A percentile compares a stretch with the other conserved stretches of the same genome.
These are phyloP conservation scores for Sistotremastrum suecicum DNA, from an alignment of 768 basidiomycete genomes.

Conservation along the genomic window DNA sequence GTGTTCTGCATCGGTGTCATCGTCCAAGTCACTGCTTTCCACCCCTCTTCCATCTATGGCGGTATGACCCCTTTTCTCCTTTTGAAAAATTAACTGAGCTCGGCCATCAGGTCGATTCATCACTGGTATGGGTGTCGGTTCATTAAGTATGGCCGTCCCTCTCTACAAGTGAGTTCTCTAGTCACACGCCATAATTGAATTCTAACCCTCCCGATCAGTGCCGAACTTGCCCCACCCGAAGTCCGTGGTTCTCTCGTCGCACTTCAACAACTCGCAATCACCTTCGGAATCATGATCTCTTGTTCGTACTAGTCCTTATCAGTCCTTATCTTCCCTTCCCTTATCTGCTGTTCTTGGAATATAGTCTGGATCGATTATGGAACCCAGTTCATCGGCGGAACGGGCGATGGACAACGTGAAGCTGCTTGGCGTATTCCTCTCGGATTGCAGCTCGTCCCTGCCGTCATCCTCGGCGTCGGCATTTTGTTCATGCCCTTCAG, in stretches of 20 bases:
- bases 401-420: slow-evolving; percentile 28
- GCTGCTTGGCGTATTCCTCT: slow-evolving; percentile 55
- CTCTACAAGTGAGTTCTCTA: slow-evolving; percentile 38
- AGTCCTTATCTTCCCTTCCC: too few relatives aligned
- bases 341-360: too few relatives aligned
- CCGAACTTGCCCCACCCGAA: slow-evolving; percentile 61
- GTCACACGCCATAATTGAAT: slow-evolving; percentile 9
- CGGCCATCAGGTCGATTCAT: slow-evolving; percentile 41
- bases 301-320: slow-evolving; percentile 3
- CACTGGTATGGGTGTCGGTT: slow-evolving; percentile 71
- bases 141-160: slow-evolving; percentile 72
- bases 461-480: slow-evolving; percentile 52
- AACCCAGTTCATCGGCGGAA: slow-evolving; percentile 62
- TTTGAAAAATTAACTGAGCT: slow-evolving; percentile 1
- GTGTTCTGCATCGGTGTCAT: slow-evolving; percentile 62
- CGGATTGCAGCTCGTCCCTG: slow-evolving; percentile 61
- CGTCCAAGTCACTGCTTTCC: slow-evolving; percentile 48
- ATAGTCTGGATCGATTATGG: slow-evolving; percentile 30
- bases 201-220: slow-evolving; percentile 4
- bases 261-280: slow-evolving; percentile 71
- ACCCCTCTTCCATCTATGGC: slow-evolving; percentile 51
- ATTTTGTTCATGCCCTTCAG: slow-evolving; percentile 72
- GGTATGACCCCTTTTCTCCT: slow-evolving; percentile 16
- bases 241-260: slow-evolving; percentile 72
- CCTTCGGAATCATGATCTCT: slow-evolving; percentile 60